Evolutionary conservation across 306 rosid genomes (phyloP), one percentile per base, ranked within the genome.

Genomic region (Medicago ruthenica): DNA sequence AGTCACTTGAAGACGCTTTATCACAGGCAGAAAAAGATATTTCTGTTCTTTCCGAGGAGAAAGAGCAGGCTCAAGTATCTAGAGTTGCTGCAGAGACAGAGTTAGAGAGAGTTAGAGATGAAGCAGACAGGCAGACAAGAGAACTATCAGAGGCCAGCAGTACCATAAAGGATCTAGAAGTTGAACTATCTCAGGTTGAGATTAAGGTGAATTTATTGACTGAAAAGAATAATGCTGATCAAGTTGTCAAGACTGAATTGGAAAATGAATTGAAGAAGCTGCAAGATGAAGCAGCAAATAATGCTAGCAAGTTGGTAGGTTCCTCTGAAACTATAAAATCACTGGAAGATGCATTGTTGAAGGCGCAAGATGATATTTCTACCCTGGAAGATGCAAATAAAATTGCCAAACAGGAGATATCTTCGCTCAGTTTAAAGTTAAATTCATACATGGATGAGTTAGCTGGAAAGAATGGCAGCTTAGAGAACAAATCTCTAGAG

Each of bases 261-360:
- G 97, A 90, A 83, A 85, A 47, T 77, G 92, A 95, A 81, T 81
- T 89, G 79, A 89, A 84, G 88, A 82, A 79, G 76, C 82, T 90
- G 84, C 91, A 79, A 80, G 97, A 84, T 59, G 97, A 95, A 83
- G 88, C 81, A 61, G 77, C 16, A 48, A 63, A 84, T 66, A 87
- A 85, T 60, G 87, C 81, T 34, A 79, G 81, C 85, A 80, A 92
- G 78, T 80, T 88, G 73, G 81, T 54, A 77, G 92, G 80, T 77
- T 83, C 93, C 45, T 59, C 55, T 70, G 80, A 77, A 77, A 84
- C 84, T 24, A 85, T 79, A 80, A 87, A 84, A 74, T 83, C 88
- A 47, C 78, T 90, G 79, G 92, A 90, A 85, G 92, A 87, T 80
- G 87, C 88, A n/a, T 61, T 90, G 73, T 59, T 67, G 79, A 86